Percentiles rank a stretch among this genome's conserved stretches.
Conservation (phyloP, 495 filamentous ascomycete genomes). For the Achaetomiella virescens region DNA sequence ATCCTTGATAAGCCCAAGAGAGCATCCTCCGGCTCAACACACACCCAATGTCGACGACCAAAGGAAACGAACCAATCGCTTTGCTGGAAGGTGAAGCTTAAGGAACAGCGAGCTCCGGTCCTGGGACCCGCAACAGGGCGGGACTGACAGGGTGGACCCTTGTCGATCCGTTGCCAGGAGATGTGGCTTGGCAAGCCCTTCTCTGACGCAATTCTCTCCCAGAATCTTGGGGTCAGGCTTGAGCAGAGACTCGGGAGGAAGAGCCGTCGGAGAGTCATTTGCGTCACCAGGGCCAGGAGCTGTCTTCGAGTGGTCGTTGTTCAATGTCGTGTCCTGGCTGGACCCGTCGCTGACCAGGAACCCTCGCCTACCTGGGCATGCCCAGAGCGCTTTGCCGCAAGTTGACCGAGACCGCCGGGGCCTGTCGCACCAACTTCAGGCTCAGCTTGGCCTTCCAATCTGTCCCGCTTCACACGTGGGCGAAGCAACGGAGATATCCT, state of each 20-base stretch:
- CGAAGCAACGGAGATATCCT: conserved; percentile 6
- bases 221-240: conserved; percentile 10
- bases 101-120: background rate
- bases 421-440: background rate
- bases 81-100: background rate
- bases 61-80: conserved; percentile 1
- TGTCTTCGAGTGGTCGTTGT: background rate
- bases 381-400: conserved; percentile 15
- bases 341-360: background rate
- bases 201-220: conserved; percentile 16
- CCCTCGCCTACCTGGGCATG: conserved; percentile 11
- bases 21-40: background rate
- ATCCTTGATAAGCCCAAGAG: background rate
- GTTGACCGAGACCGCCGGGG: background rate
- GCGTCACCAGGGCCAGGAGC: background rate
- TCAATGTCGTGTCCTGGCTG: background rate
- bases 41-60: conserved; percentile 1
- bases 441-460: background rate
- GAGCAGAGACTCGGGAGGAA: background rate
- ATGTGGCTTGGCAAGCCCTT: conserved; percentile 8
- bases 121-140: background rate
- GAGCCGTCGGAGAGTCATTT: background rate
- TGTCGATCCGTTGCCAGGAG: conserved; percentile 6
- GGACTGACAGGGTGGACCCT: background rate
- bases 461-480: conserved; percentile 15